These are phyloP conservation scores for Chrysochromulina tobinii DNA, from an alignment of 78 protist genomes.

Conservation along the genomic window DNA sequence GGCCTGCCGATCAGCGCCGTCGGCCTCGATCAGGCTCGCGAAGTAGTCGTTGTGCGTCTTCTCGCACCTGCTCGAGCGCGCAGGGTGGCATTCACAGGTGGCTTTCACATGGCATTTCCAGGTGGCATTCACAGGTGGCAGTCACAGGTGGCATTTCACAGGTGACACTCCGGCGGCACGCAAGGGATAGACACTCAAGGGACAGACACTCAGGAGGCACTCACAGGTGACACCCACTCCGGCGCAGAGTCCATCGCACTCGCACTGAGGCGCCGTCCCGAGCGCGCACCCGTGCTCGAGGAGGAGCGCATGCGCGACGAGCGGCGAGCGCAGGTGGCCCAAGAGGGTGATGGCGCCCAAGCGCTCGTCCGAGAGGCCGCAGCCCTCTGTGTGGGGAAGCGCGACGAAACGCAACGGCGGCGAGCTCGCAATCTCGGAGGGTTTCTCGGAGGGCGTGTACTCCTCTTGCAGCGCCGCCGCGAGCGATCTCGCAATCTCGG, in stretches of 20 bases:
- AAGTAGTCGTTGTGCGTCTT: conserved; percentile 52
- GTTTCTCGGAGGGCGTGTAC: too few species aligned
- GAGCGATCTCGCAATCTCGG: not conserved
- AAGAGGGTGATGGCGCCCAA: not conserved
- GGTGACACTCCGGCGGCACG: too few species aligned
- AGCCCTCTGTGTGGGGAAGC: conserved; percentile 14
- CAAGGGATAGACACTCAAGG: too few species aligned
- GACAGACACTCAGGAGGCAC: too few species aligned
- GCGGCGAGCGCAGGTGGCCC: conserved; percentile 34
- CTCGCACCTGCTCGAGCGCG: conserved; percentile 3
- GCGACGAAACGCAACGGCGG: not conserved
- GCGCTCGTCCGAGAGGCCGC: not conserved
- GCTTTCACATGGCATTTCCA: too few species aligned
- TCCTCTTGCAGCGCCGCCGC: not conserved
- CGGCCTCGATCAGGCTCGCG: not conserved
- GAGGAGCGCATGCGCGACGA: conserved; percentile 36
- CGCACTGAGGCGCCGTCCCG: too few species aligned
- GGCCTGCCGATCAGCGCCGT: not conserved
- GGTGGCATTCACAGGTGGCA: too few species aligned
- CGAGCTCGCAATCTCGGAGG: not conserved
- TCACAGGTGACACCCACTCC: too few species aligned
- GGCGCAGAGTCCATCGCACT: too few species aligned
- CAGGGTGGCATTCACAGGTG: too few species aligned
- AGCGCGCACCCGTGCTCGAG: conserved; percentile 50
- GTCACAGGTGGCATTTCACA: too few species aligned